Evolutionary conservation across 345 rosid species (phyloP), one percentile per base, ranked within the genome.

Genomic region (Citrus cavaleriei): DNA sequence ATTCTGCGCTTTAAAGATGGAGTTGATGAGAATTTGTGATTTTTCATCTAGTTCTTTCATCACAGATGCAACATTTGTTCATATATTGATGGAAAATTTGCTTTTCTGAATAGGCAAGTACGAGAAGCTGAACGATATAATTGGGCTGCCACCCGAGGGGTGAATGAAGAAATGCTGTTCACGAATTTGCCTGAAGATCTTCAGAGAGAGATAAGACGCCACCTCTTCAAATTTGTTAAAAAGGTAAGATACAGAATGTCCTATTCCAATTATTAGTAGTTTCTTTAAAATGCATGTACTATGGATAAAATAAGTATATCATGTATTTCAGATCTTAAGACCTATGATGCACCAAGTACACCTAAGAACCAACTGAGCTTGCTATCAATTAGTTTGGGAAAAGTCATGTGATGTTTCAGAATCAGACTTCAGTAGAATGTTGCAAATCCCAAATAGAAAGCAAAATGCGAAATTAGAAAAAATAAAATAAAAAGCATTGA

Each of bases 111-210:
- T 72, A 95, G 98, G 91, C 91, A 84, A 86, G 97, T 95, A 42
- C 80, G 85, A 73, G 89, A 88, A 81, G 95, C 99, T 79, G 99
- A 95, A 86, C 83, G 93, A 65, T 93, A 89, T 65, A 83, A 83
- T 80, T 95, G 98, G 98, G 93, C 97, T 75, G 93, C 96, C 30
- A 93, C 97, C 5, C 90, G 97, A 89, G 99, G 98, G 30, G 93
- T 92, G 66, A 90, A 92, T 65, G 98, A 92, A 81, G 95, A 85
- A 55, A 66, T 78, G 83, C 93, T 93, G 10, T 75, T 95, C 68
- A 88, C 88, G 77, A 89, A 89, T 85, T 84, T 95, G 86, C 97
- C 98, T 3, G 98, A 95, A 80, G 98, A 93, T 73, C 88, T 95
- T 78, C 98, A 90, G 72, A 89, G 91, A 84, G 97, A 95, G n/a